Conservation (phyloP, 2,329 filamentous ascomycete genomes). For the Pseudogymnoascus sp. region DNA sequence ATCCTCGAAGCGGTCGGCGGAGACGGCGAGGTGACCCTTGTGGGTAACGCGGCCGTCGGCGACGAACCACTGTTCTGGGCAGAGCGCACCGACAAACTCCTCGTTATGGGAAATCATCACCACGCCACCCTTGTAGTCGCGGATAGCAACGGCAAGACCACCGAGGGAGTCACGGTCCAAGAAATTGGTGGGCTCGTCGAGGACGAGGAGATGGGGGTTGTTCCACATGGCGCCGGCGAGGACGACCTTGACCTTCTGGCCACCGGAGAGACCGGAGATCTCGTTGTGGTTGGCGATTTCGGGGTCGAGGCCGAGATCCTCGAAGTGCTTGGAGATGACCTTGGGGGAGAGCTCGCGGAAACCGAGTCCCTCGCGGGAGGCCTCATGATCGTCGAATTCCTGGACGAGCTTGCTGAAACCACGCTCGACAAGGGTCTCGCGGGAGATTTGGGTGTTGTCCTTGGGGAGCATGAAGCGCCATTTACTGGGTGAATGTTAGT, state of each 20-base stretch:
- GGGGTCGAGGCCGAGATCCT: constrained; percentile 89
- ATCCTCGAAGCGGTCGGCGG: constrained; percentile 82
- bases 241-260: constrained; percentile 98
- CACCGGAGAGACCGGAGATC: constrained; percentile 90
- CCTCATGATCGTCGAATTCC: constrained; percentile 97
- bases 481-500: constrained; percentile 51
- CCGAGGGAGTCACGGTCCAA: constrained; percentile 96
- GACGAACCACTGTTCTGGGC: constrained; percentile 94
- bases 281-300: constrained; percentile 99
- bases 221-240: constrained; percentile 97
- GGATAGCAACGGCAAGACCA: constrained; percentile 92
- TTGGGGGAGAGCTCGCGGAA: constrained; percentile 90
- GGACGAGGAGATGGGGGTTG: constrained; percentile 92
- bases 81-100: constrained; percentile 92
- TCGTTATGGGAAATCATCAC: constrained; percentile 99
- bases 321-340: constrained; percentile 95
- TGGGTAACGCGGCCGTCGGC: constrained; percentile 78
- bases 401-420: constrained; percentile 92
- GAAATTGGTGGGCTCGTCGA: constrained; percentile 99
- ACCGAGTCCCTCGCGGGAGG: constrained; percentile 94
- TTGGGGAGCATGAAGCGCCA: constrained; percentile 86
- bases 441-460: constrained; percentile 84
- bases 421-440: constrained; percentile 77
- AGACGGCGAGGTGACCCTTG: constrained; percentile 67
- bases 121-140: constrained; percentile 95